Conservation (phyloP, 2,329 filamentous ascomycete species). For the Pezicula radicicola region DNA sequence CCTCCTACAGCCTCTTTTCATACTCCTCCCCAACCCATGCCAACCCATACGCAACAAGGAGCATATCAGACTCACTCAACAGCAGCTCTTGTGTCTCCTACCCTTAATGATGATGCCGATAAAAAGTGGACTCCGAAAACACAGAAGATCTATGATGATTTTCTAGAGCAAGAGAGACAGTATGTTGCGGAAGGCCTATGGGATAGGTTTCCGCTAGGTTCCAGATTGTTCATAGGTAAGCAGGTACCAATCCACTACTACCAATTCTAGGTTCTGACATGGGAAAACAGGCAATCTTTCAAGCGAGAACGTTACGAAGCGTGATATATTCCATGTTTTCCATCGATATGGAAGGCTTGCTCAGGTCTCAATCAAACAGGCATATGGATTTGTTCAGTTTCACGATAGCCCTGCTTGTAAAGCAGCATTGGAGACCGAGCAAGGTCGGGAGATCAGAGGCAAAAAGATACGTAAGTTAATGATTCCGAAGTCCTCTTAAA, state of each 20-base stretch:
- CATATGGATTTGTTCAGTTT: slow-evolving; percentile 96
- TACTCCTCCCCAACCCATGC: slow-evolving; percentile 14
- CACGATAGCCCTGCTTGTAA: slow-evolving; percentile 72
- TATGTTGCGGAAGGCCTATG: slow-evolving; percentile 78
- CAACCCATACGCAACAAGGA: slow-evolving; percentile 17
- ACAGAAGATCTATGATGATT: slow-evolving; percentile 68
- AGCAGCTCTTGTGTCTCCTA: slow-evolving; percentile 16
- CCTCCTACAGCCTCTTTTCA: slow-evolving; percentile 29
- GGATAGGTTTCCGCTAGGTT: slow-evolving; percentile 76
- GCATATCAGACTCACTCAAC: slow-evolving; percentile 14
- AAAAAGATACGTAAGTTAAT: slow-evolving; percentile 80
- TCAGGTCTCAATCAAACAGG: slow-evolving; percentile 94
- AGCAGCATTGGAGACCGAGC: slow-evolving; percentile 71
- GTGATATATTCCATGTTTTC: slow-evolving; percentile 90
- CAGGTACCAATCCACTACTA: slow-evolving; percentile 8
- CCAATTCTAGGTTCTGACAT: slow-evolving; percentile 22
- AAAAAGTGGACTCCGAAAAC: slow-evolving; percentile 42
- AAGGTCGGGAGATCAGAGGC: slow-evolving; percentile 80
- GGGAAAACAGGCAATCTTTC: slow-evolving; percentile 73
- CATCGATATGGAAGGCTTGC: slow-evolving; percentile 81
- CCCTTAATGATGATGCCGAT: slow-evolving; percentile 27
- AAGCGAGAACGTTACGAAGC: slow-evolving; percentile 88
- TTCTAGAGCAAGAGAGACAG: slow-evolving; percentile 68
- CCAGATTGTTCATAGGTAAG: slow-evolving; percentile 78
- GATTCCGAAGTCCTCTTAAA: slow-evolving; percentile 1